Evolutionary conservation across 2,329 filamentous ascomycete species (phyloP), one percentile per base, ranked within the genome.

Genomic region (Pseudogymnoascus pannorum): DNA sequence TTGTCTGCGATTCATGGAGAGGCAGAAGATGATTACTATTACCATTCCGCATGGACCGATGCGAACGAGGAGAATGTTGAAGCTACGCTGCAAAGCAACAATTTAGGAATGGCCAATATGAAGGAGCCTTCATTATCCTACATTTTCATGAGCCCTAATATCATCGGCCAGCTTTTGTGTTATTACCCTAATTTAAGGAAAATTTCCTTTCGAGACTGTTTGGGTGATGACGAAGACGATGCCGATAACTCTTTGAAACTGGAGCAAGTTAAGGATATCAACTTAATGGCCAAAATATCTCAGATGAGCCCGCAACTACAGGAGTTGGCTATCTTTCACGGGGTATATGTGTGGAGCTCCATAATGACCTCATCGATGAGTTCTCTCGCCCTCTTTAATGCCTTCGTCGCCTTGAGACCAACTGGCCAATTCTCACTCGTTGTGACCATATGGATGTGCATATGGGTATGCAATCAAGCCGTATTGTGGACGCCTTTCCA

Each of bases 391-490:
- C 6, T 7, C n/a, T 48, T 26, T 1, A 26, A 26, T 16, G 7
- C 14, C 5, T 51, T 5, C 44, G 22, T 0, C 14, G 4, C 14
- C 44, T 51, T 8, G 8, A 29, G 8, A 51, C 22, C 7, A 51
- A 6, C 14, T 48, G 42, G 42, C 1, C 1, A 48, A 16, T 1
- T 48, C 5, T 48, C 20, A 14, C 6, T n/a, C 0, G 20, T 4
- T 2, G 12, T 26, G 6, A 9, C 2, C 0, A n/a, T 26, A n/a
- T n/a, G 1, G 1, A 26, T 8, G 42, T 4, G 12, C 7, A 4
- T 4, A 8, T 1, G 12, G 3, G 4, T 4, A 3, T 11, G 7
- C 14, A 7, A 11, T 16, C 14, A 16, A 12, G 3, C 24, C 44
- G 3, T 18, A 5, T 51, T 29, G 7, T 14, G 2, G 24, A 51